phyloP scores from a whole-genome alignment of 139 green algal species.

The Desmodesmus armatus region DNA sequence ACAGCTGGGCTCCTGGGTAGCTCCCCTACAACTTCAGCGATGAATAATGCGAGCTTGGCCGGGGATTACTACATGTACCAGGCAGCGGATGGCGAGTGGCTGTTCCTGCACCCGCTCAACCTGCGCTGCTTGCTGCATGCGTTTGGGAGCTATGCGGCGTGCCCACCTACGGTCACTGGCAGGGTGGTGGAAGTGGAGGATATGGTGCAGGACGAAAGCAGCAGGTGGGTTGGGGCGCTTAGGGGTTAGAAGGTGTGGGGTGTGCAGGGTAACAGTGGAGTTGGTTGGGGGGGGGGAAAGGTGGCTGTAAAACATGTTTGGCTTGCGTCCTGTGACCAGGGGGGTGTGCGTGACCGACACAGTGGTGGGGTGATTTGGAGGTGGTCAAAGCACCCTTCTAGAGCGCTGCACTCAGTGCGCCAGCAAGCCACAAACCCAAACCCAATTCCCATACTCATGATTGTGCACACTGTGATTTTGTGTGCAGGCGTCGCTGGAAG shows the following conservation, averaged over 20 bases:
- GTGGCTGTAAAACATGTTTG: too few species aligned
- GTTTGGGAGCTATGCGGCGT: constrained; percentile 64
- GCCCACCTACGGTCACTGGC: constrained; percentile 62
- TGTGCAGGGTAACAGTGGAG: neutral
- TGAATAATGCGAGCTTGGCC: constrained; percentile 48
- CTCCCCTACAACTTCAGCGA: constrained; percentile 45
- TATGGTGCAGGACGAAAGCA: constrained; percentile 52
- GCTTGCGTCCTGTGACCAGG: too few species aligned
- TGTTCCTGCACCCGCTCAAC: constrained; percentile 85
- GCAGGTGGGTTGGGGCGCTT: too few species aligned
- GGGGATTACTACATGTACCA: constrained; percentile 72
- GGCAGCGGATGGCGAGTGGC: constrained; percentile 76
- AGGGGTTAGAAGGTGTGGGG: neutral
- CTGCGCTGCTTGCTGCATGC: constrained; percentile 69
- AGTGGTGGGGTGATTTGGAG: too few species aligned
- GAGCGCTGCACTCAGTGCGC: too few species aligned
- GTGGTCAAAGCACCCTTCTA: too few species aligned
- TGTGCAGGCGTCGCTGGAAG: constrained; percentile 63
- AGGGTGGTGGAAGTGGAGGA: constrained; percentile 82
- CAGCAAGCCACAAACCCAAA: too few species aligned
- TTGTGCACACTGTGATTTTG: too few species aligned
- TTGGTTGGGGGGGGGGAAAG: neutral
- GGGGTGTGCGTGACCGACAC: too few species aligned
- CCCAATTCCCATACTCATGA: too few species aligned
- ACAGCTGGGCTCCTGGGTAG: constrained; percentile 47